Conservation (phyloP, 2,329 filamentous ascomycete genomes). For the Dactylellina drechsleri region DNA sequence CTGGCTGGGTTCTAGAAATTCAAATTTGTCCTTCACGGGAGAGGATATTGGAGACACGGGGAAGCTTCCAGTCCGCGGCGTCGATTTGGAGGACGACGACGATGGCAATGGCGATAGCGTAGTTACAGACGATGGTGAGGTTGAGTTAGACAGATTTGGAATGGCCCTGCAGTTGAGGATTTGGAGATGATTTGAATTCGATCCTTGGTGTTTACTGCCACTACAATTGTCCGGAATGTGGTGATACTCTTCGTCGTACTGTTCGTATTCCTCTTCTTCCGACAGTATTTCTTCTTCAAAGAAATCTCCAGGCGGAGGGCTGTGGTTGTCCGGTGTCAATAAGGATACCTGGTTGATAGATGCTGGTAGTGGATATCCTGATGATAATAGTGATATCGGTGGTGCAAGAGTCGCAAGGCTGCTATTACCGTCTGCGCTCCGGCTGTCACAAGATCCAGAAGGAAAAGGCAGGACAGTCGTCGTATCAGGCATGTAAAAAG, state of each 20-base stretch:
- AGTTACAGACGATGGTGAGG: conserved; percentile 28
- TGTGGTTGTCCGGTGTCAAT: too few species aligned
- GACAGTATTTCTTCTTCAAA: not conserved
- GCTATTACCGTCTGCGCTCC: conserved; percentile 46
- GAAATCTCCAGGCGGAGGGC: not conserved
- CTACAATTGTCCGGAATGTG: conserved; percentile 4
- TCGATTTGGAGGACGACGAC: conserved; percentile 38
- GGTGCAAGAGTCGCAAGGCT: conserved; percentile 36
- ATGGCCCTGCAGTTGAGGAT: conserved; percentile 22
- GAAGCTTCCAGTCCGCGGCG: conserved; percentile 29
- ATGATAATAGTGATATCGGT: conserved; percentile 25
- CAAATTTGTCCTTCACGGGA: conserved; percentile 8
- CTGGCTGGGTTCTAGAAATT: not conserved
- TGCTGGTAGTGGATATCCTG: not conserved
- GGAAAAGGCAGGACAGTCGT: conserved; percentile 54
- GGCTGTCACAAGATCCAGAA: conserved; percentile 55
- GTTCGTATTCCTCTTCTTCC: not conserved
- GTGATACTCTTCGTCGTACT: not conserved
- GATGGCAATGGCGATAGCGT: conserved; percentile 19
- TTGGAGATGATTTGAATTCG: conserved; percentile 27
- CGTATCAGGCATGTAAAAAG: conserved; percentile 55
- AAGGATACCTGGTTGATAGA: conserved; percentile 5
- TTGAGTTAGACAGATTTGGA: conserved; percentile 41
- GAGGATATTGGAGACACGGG: conserved; percentile 38
- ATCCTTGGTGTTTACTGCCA: not conserved